Percentiles rank a stretch among this genome's conserved stretches.
Evolutionary conservation across 78 protist species (phyloP).

Genomic region (Andalucia godoyi): DNA sequence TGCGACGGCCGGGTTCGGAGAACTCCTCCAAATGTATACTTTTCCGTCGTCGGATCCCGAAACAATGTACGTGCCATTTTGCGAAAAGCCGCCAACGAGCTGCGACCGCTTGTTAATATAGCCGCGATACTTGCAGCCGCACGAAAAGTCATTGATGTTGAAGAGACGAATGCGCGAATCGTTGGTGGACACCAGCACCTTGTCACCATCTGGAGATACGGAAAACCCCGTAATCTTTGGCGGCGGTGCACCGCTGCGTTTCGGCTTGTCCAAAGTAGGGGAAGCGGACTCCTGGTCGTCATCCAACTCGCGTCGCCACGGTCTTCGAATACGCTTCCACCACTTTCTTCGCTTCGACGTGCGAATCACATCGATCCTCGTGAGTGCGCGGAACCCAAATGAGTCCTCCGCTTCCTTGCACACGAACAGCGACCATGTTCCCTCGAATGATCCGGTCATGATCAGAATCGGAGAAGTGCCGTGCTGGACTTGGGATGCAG

Average conservation of each 20-base stretch:
- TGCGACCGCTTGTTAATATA: neutral
- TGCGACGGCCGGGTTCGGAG: too few relatives aligned
- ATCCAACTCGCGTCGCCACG: neutral
- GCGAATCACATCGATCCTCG: too few relatives aligned
- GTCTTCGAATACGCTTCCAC: too few relatives aligned
- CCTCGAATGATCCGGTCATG: conserved; percentile 38
- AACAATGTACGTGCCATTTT: conserved; percentile 8
- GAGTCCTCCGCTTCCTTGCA: too few relatives aligned
- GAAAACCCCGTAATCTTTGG: neutral
- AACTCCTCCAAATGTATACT: too few relatives aligned
- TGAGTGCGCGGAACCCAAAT: too few relatives aligned
- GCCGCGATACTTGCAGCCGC: conserved; percentile 27
- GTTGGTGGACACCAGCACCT: conserved; percentile 30
- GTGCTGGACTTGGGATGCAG: neutral
- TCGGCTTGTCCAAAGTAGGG: neutral
- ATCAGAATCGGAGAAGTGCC: neutral
- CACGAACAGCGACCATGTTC: too few relatives aligned
- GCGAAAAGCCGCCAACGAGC: conserved; percentile 1
- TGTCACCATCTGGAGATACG: neutral
- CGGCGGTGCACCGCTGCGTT: conserved; percentile 21
- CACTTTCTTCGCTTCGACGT: too few relatives aligned
- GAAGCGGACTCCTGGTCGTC: neutral
- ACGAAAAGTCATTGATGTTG: conserved; percentile 14
- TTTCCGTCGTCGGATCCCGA: too few relatives aligned
- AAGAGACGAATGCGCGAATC: conserved; percentile 51